Conservation (phyloP, 306 rosid genomes). For the Glycyrrhiza uralensis region DNA sequence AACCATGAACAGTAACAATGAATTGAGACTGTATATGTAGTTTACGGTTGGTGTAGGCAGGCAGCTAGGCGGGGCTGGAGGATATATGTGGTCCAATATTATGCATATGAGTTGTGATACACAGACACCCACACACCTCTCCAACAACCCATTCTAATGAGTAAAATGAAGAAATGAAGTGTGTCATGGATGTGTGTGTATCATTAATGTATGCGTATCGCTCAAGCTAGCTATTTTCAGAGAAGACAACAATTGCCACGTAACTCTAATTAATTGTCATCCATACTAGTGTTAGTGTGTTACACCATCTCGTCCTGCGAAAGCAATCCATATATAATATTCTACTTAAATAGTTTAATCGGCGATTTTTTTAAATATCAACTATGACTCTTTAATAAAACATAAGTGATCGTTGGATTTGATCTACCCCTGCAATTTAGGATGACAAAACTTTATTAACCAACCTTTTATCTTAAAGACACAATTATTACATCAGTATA, state of each 20-base stretch:
- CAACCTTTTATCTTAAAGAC: too few relatives aligned
- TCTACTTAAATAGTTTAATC: background rate
- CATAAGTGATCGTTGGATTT: too few relatives aligned
- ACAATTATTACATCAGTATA: too few relatives aligned
- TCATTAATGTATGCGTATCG: background rate
- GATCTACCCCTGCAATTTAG: too few relatives aligned
- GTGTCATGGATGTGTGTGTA: too few relatives aligned
- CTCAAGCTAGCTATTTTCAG: slow-evolving; percentile 14
- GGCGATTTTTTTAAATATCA: too few relatives aligned
- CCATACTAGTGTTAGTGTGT: slow-evolving; percentile 14
- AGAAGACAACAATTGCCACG: slow-evolving; percentile 27
- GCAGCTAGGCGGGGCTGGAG: background rate
- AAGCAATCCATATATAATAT: background rate
- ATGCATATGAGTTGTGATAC: too few relatives aligned
- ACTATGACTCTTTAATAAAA: too few relatives aligned
- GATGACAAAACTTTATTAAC: too few relatives aligned
- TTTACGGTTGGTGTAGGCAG: background rate
- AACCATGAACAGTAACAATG: background rate
- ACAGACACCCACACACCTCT: too few relatives aligned
- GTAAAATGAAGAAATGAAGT: too few relatives aligned
- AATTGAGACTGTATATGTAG: background rate
- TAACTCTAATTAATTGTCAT: slow-evolving; percentile 26
- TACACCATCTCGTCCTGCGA: background rate
- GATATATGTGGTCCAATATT: slow-evolving; percentile 39
- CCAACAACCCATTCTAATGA: too few relatives aligned